phyloP scores from a whole-genome alignment of 768 basidiomycete species.

The Mycena filopes region DNA sequence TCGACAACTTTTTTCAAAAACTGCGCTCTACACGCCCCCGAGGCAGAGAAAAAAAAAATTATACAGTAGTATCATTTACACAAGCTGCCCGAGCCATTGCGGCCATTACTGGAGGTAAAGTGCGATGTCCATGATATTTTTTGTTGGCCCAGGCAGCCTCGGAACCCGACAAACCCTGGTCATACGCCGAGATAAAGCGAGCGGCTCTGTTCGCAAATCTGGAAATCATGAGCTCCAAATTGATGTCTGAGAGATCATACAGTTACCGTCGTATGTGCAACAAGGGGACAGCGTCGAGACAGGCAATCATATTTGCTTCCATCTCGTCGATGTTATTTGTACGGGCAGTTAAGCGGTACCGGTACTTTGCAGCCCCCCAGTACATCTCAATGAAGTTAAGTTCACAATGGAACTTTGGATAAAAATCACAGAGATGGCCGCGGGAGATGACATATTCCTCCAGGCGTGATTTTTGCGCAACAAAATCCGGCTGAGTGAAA shows the following conservation, averaged over 20 bases:
- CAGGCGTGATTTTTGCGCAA: conserved; percentile 39
- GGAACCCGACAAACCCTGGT: conserved; percentile 39
- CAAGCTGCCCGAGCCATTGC: conserved; percentile 6
- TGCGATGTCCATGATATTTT: conserved; percentile 44
- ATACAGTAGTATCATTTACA: not conserved
- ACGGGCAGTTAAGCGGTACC: not conserved
- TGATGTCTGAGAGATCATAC: not conserved
- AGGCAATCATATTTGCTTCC: not conserved
- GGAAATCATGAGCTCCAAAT: no score
- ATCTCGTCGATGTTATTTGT: not conserved
- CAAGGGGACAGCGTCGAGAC: not conserved
- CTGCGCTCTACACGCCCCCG: no score
- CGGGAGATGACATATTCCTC: conserved; percentile 34
- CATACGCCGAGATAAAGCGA: conserved; percentile 40
- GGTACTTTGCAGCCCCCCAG: not conserved
- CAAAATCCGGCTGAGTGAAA: conserved; percentile 35
- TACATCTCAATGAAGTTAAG: conserved; percentile 13
- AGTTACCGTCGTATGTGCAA: not conserved
- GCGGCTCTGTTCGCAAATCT: conserved; percentile 39
- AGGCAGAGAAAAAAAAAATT: not conserved
- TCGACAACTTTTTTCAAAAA: no score
- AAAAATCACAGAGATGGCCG: not conserved
- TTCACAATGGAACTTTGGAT: conserved; percentile 8
- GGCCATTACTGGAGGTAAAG: conserved; percentile 36
- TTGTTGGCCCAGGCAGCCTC: conserved; percentile 44